Evolutionary conservation across 1,284 basidiomycete genomes (phyloP).

Genomic region (Papiliotrema fonsecae): DNA sequence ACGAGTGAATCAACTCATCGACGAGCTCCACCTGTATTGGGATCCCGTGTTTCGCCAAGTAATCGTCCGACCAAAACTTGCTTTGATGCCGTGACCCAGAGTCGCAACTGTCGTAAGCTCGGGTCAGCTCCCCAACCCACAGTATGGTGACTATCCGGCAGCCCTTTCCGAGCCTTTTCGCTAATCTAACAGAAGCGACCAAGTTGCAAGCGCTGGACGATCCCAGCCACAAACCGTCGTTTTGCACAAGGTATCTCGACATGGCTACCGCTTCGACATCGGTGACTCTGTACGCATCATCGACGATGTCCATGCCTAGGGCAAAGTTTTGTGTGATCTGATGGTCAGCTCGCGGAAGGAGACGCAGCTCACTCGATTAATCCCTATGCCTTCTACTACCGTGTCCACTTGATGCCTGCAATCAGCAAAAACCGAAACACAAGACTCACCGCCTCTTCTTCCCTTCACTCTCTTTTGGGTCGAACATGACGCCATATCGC

Average conservation of each 20-base stretch:
- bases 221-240: slow-evolving; percentile 92
- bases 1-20: no score
- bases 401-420: slow-evolving; percentile 65
- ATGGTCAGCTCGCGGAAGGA: not conserved
- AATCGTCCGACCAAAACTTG: slow-evolving; percentile 76
- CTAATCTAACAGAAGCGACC: slow-evolving; percentile 76
- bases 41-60: slow-evolving; percentile 61
- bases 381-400: slow-evolving; percentile 61
- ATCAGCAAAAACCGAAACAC: not conserved
- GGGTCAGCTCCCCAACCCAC: slow-evolving; percentile 50
- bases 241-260: slow-evolving; percentile 78
- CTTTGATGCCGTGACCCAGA: slow-evolving; percentile 80
- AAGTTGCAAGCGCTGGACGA: slow-evolving; percentile 96
- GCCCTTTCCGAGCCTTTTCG: slow-evolving; percentile 59
- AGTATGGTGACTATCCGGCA: slow-evolving; percentile 78
- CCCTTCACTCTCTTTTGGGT: slow-evolving; percentile 84
- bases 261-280: slow-evolving; percentile 88
- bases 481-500: slow-evolving; percentile 91
- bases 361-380: slow-evolving; percentile 16
- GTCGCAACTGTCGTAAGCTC: slow-evolving; percentile 60
- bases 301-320: slow-evolving; percentile 70
- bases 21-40: no score
- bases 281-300: slow-evolving; percentile 79
- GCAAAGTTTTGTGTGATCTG: slow-evolving; percentile 73
- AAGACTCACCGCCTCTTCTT: slow-evolving; percentile 67